Evolutionary conservation across 768 basidiomycete genomes (phyloP).

Genomic region (Pleurotus ostreatus): DNA sequence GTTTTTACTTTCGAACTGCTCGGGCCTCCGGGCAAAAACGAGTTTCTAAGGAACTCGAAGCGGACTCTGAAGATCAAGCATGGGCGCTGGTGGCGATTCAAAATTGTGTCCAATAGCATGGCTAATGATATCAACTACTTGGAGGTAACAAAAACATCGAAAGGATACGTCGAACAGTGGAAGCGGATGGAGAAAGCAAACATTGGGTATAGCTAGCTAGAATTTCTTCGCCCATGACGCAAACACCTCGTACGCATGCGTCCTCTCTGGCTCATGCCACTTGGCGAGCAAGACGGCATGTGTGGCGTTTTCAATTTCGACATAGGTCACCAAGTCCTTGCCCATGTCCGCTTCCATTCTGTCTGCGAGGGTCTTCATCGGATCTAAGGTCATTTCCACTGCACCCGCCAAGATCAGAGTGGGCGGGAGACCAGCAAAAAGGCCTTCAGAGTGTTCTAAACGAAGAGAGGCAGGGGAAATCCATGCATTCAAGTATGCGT

Average conservation of each 20-base stretch:
- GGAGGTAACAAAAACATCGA: too few relatives aligned
- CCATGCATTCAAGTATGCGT: conserved; percentile 23
- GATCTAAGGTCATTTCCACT: conserved; percentile 29
- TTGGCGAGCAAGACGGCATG: conserved; percentile 19
- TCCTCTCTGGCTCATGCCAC: conserved; percentile 25
- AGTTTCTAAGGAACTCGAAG: too few relatives aligned
- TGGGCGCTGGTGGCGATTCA: too few relatives aligned
- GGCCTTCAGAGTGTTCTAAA: conserved; percentile 15
- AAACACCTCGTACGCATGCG: conserved; percentile 7
- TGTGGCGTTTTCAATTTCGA: conserved; percentile 11
- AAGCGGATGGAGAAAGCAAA: too few relatives aligned
- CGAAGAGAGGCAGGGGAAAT: conserved; percentile 31
- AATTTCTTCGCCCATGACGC: conserved; percentile 1
- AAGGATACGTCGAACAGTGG: too few relatives aligned
- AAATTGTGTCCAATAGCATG: too few relatives aligned
- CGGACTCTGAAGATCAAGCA: too few relatives aligned
- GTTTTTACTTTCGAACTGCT: too few relatives aligned
- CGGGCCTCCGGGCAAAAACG: too few relatives aligned
- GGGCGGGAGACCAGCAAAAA: conserved; percentile 23
- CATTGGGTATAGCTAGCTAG: neutral
- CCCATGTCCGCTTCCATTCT: conserved; percentile 28
- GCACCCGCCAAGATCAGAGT: conserved; percentile 32
- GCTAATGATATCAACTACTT: too few relatives aligned
- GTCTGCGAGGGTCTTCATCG: conserved; percentile 20
- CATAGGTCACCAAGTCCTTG: conserved; percentile 11